Evolutionary conservation across 768 basidiomycete genomes (phyloP), one percentile per base, ranked within the genome.

Genomic region (Tricholoma sp.): DNA sequence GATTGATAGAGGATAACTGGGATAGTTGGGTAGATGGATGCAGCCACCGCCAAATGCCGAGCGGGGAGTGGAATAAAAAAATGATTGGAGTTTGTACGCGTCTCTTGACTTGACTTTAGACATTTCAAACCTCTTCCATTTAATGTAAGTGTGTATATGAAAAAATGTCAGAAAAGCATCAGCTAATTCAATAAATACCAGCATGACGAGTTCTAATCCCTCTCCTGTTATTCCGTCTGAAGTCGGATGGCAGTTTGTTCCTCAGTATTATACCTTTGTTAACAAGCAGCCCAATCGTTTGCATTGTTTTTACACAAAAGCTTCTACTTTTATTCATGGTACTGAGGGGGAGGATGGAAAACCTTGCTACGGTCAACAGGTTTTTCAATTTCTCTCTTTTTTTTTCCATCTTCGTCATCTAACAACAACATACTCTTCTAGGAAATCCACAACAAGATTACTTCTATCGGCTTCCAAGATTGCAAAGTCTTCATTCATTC

Each of bases 401-500:
- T 46, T 21, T 27, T 34, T 21, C 50, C 51, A 53, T 7, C 51
- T 59, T 27, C 24, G 24, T 27, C 24, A 27, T 27, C 24, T 27
- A 27, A n/a, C n/a, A 27, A 27, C 24, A 27, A 27, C n/a, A n/a
- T n/a, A n/a, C n/a, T 50, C 50, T 50, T 32, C 19, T 71, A 97
- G 94, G 94, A 98, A 82, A 98, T 99, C 63, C 93, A 98, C 77
- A 84, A 89, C 73, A 92, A 93, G 77, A 98, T 98, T 73, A 86
- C 89, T 52, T 87, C 91, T 56, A 89, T 98, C 71, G 91, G 87
- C 45, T 98, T 95, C 76, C 77, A 94, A 69, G 89, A 98, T 72
- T 96, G 94, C 84, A 98, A 97, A 74, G 96, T 98, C 66, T 99
- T 89, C 81, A 96, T 99, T 66, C 92, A 97, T 76, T 96, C 94